Evolutionary conservation across 2,329 filamentous ascomycete genomes (phyloP).

Genomic region (Penicillium nordicum): DNA sequence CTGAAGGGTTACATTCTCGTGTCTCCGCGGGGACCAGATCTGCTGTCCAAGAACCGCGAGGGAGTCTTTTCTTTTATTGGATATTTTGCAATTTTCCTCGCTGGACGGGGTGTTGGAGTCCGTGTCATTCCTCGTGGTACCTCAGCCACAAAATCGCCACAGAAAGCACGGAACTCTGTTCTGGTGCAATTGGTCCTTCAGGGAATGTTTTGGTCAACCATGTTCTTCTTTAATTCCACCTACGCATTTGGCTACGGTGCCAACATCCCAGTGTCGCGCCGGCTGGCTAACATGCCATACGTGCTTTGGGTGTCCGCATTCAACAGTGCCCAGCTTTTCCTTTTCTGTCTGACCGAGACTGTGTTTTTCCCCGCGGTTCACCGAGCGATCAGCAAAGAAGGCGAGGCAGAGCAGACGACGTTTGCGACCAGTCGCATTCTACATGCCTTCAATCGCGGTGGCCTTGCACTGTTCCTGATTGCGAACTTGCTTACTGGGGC

Average conservation of each 20-base stretch:
- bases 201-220: constrained; percentile 63
- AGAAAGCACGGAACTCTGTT: constrained; percentile 52
- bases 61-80: constrained; percentile 93
- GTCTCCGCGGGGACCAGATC: constrained; percentile 67
- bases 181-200: constrained; percentile 63
- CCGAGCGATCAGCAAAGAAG: constrained; percentile 50
- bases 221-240: constrained; percentile 68
- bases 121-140: constrained; percentile 66
- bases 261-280: constrained; percentile 71
- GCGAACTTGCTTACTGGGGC: constrained; percentile 87
- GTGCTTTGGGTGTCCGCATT: constrained; percentile 89
- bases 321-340: constrained; percentile 77
- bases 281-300: constrained; percentile 90
- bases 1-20: constrained; percentile 80
- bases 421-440: constrained; percentile 78
- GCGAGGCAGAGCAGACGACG: constrained; percentile 62
- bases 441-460: constrained; percentile 82
- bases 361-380: constrained; percentile 72
- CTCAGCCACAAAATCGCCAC: constrained; percentile 44
- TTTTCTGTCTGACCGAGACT: constrained; percentile 75
- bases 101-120: constrained; percentile 79
- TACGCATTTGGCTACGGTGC: constrained; percentile 65
- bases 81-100: constrained; percentile 91
- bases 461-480: constrained; percentile 76
- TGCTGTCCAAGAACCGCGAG: constrained; percentile 88